These are phyloP conservation scores for Cladosporium phlei DNA, from an alignment of 2,329 filamentous ascomycete species.

Conservation along the genomic window DNA sequence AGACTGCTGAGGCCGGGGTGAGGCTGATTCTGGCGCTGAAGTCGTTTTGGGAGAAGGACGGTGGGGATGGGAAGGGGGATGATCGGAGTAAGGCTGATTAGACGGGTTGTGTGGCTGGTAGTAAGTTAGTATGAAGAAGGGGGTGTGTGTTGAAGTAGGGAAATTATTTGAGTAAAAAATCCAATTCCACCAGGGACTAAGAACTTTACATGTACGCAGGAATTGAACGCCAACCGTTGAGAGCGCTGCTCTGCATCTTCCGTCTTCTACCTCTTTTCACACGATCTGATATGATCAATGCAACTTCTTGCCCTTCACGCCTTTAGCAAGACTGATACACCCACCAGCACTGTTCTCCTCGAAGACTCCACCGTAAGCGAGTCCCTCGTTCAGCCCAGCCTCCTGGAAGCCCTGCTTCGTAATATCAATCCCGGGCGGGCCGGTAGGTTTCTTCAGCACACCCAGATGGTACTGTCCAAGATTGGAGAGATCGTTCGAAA, in stretches of 20 bases:
- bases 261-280: too few species aligned
- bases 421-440: constrained; percentile 37
- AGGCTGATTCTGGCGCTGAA: constrained; percentile 5
- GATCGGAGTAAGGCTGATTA: constrained; percentile 6
- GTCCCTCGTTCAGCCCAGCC: constrained; percentile 47
- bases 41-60: constrained; percentile 1
- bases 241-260: too few species aligned
- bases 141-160: too few species aligned
- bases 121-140: too few species aligned
- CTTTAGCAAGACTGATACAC: constrained; percentile 13
- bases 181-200: too few species aligned
- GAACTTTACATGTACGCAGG: too few species aligned
- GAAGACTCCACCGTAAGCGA: constrained; percentile 52
- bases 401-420: constrained; percentile 47
- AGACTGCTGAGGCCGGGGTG: constrained; percentile 5
- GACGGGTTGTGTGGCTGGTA: too few species aligned
- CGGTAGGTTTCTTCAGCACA: constrained; percentile 57
- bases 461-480: constrained; percentile 60
- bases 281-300: too few species aligned
- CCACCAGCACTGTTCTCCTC: constrained; percentile 36
- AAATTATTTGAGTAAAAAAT: too few species aligned
- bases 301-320: constrained; percentile 11
- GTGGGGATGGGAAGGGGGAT: not conserved
- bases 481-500: constrained; percentile 51
- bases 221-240: too few species aligned